These are phyloP conservation scores for Pseudogymnoascus verrucosus DNA, from an alignment of 2,329 filamentous ascomycete species.

Conservation along the genomic window DNA sequence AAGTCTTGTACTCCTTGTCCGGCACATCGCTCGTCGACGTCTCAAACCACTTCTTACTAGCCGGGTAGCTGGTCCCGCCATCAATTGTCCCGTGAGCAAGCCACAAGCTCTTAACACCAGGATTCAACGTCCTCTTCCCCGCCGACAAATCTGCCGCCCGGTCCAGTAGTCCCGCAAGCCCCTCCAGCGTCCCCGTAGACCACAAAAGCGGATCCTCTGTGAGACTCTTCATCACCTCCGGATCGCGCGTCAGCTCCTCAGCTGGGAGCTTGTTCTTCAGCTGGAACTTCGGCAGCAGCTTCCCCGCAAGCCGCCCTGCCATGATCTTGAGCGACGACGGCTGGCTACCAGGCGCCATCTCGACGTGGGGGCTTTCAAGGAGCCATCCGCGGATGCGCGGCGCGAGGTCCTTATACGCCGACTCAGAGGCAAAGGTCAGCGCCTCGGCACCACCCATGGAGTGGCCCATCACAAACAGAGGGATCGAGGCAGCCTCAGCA, in stretches of 20 bases:
- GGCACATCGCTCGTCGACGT: conserved; percentile 41
- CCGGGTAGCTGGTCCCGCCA: conserved; percentile 56
- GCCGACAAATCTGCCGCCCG: conserved; percentile 53
- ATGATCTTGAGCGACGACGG: conserved; percentile 57
- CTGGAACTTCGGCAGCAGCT: conserved; percentile 59
- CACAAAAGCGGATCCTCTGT: conserved; percentile 65
- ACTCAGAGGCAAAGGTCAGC: conserved; percentile 49
- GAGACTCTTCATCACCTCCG: conserved; percentile 51
- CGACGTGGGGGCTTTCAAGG: conserved; percentile 71
- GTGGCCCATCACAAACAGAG: conserved; percentile 81
- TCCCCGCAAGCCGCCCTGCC: conserved; percentile 58
- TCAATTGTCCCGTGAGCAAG: conserved; percentile 73
- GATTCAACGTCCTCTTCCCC: conserved; percentile 45
- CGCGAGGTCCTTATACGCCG: conserved; percentile 45
- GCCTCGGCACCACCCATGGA: conserved; percentile 83
- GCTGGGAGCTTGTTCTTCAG: conserved; percentile 58
- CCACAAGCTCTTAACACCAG: conserved; percentile 56
- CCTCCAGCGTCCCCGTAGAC: conserved; percentile 78
- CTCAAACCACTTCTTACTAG: conserved; percentile 57
- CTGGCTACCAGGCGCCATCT: conserved; percentile 55
- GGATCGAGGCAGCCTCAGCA: conserved; percentile 36
- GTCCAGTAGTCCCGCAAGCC: conserved; percentile 69
- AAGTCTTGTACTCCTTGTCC: conserved; percentile 65
- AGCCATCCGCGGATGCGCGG: conserved; percentile 63
- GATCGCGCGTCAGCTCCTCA: conserved; percentile 59